Conservation (phyloP, 2,329 filamentous ascomycete genomes). For the Nigrospora osmanthi region DNA sequence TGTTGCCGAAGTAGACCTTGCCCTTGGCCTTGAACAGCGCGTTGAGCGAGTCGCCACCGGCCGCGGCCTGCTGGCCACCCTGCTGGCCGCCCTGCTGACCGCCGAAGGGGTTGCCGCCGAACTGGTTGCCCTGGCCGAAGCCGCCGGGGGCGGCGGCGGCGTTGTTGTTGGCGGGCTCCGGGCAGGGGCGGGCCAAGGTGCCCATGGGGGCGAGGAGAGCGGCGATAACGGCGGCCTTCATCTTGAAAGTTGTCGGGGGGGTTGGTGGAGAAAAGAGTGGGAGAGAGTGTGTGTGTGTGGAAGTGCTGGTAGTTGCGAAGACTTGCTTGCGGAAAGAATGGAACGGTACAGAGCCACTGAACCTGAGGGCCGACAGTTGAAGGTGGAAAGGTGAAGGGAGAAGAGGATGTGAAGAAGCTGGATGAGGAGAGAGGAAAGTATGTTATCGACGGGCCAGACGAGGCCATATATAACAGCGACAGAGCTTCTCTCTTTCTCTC, state of each 20-base stretch:
- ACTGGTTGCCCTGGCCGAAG: background rate
- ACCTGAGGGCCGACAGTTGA: conserved; percentile 1
- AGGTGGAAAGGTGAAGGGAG: background rate
- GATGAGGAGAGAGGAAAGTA: too few species aligned
- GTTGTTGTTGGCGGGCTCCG: conserved; percentile 27
- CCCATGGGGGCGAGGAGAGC: conserved; percentile 24
- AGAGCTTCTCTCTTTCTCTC: too few species aligned
- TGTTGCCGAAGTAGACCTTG: conserved; percentile 58
- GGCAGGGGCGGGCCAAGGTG: conserved; percentile 23
- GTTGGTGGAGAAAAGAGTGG: background rate
- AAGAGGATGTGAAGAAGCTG: background rate
- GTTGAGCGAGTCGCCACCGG: conserved; percentile 15
- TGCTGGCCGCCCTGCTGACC: too few species aligned
- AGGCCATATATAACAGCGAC: too few species aligned
- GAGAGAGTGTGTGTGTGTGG: background rate
- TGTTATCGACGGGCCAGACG: too few species aligned
- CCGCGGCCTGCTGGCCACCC: background rate
- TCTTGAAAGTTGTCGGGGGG: conserved; percentile 6
- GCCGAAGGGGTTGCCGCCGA: too few species aligned
- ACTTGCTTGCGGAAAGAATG: conserved; percentile 2
- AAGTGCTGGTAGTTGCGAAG: background rate
- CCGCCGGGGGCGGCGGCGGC: conserved; percentile 35
- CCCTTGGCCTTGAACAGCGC: conserved; percentile 50
- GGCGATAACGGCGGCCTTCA: conserved; percentile 22
- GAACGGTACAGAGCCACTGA: conserved; percentile 1